phyloP scores from a whole-genome alignment of 2,329 filamentous ascomycete genomes.

The Diaporthe capsici region DNA sequence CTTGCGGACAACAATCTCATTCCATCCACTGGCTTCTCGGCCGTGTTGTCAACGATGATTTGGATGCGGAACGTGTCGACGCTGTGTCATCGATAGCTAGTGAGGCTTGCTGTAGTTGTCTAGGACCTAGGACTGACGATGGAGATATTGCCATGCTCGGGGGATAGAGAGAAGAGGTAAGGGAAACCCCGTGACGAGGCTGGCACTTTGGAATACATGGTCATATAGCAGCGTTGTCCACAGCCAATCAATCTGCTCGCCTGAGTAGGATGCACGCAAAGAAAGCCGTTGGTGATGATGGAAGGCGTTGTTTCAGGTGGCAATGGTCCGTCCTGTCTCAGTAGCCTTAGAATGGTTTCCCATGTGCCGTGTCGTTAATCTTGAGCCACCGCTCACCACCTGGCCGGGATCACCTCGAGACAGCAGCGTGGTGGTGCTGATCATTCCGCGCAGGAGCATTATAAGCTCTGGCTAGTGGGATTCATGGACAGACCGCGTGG shows the following conservation, averaged over 20 bases:
- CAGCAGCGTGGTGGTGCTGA: constrained; percentile 21
- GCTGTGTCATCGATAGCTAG: neutral
- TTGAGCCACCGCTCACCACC: neutral
- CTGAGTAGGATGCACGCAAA: neutral
- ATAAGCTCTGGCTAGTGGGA: constrained; percentile 22
- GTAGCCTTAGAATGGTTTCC: neutral
- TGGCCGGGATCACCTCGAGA: constrained; percentile 20
- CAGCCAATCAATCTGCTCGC: neutral
- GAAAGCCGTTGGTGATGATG: neutral
- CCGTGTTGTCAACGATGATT: neutral
- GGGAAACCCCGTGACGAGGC: neutral
- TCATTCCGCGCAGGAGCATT: constrained; percentile 6
- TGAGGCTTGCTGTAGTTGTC: neutral
- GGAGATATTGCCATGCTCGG: neutral
- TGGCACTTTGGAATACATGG: neutral
- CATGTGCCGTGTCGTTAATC: constrained; percentile 6
- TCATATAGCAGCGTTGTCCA: neutral
- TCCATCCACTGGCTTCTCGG: neutral
- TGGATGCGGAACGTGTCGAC: neutral
- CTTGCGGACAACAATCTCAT: neutral
- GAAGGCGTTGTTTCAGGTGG: constrained; percentile 23
- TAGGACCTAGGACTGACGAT: neutral
- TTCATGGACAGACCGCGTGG: constrained; percentile 23
- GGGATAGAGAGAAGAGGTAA: neutral
- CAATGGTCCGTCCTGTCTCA: constrained; percentile 7